These are phyloP conservation scores for Tricholoma terreum DNA, from an alignment of 768 basidiomycete species.

Conservation along the genomic window DNA sequence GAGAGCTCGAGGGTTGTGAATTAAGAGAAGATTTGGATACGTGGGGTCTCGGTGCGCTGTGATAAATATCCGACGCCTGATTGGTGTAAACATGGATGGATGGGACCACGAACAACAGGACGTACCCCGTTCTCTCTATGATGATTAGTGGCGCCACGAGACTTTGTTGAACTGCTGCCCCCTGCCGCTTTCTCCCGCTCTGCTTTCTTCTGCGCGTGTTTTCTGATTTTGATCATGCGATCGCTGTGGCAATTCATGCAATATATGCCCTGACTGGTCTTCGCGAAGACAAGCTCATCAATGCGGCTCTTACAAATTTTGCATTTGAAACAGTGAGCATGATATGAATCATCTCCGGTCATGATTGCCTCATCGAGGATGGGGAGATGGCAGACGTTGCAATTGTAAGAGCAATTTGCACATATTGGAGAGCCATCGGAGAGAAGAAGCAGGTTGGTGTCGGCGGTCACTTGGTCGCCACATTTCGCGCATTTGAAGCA, in stretches of 20 bases:
- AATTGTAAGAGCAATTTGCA: conserved; percentile 90
- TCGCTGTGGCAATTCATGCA: conserved; percentile 99
- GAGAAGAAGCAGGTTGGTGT: conserved; percentile 94
- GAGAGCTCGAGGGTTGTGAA: conserved; percentile 22
- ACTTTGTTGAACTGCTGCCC: conserved; percentile 39
- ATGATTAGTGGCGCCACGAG: conserved; percentile 36
- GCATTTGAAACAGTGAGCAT: conserved; percentile 98
- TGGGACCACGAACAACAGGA: conserved; percentile 6
- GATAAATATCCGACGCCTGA: conserved; percentile 10
- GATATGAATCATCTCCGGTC: conserved; percentile 98
- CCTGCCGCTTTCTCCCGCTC: conserved; percentile 45
- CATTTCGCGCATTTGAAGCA: conserved; percentile 99
- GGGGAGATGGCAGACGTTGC: conserved; percentile 90
- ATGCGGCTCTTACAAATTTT: conserved; percentile 92
- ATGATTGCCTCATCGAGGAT: conserved; percentile 99
- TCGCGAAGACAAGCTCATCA: conserved; percentile 97
- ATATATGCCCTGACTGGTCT: conserved; percentile 97
- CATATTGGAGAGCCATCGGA: conserved; percentile 98
- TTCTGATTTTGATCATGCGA: conserved; percentile 88
- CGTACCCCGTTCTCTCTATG: conserved; percentile 43
- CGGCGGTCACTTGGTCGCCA: conserved; percentile 85
- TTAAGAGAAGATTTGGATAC: neutral
- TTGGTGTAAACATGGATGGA: conserved; percentile 1
- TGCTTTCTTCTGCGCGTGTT: conserved; percentile 86
- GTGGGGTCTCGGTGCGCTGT: conserved; percentile 3